These are phyloP conservation scores for Venturia oleaginea DNA, from an alignment of 2,329 filamentous ascomycete genomes.

Conservation along the genomic window DNA sequence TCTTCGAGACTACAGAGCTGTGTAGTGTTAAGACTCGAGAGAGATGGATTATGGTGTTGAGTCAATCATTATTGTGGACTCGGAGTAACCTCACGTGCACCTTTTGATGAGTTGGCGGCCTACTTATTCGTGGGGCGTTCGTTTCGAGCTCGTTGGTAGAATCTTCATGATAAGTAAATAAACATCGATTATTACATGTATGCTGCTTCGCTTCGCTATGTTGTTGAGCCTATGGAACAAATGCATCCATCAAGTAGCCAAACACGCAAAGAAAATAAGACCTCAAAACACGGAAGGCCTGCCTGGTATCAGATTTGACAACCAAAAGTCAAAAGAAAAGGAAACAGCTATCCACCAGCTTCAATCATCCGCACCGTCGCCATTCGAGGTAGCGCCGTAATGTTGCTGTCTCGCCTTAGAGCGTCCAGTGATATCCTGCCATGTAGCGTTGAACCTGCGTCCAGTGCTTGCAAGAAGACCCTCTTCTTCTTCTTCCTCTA, in stretches of 20 bases:
- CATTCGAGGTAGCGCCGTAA: conserved; percentile 16
- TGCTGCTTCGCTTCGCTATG: neutral
- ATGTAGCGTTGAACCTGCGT: conserved; percentile 72
- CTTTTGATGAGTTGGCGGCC: neutral
- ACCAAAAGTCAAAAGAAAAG: neutral
- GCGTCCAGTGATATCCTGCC: conserved; percentile 73
- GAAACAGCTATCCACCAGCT: neutral
- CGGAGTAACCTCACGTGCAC: neutral
- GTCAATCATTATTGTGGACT: neutral
- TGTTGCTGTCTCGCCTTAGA: conserved; percentile 21
- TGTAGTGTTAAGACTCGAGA: neutral
- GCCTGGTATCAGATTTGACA: conserved; percentile 4
- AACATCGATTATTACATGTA: neutral
- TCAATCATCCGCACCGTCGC: neutral
- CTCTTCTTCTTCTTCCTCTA: conserved; percentile 89
- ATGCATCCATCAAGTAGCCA: neutral
- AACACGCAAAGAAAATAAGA: neutral
- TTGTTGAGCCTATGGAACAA: neutral
- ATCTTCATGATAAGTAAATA: neutral
- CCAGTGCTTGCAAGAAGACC: conserved; percentile 77
- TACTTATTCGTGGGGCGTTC: neutral
- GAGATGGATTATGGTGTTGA: neutral
- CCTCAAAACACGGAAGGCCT: neutral
- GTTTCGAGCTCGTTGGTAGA: neutral
- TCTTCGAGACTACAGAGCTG: neutral